Base-by-base conservation (phyloP, 306 rosid species). In the Rubus idaeus region DNA sequence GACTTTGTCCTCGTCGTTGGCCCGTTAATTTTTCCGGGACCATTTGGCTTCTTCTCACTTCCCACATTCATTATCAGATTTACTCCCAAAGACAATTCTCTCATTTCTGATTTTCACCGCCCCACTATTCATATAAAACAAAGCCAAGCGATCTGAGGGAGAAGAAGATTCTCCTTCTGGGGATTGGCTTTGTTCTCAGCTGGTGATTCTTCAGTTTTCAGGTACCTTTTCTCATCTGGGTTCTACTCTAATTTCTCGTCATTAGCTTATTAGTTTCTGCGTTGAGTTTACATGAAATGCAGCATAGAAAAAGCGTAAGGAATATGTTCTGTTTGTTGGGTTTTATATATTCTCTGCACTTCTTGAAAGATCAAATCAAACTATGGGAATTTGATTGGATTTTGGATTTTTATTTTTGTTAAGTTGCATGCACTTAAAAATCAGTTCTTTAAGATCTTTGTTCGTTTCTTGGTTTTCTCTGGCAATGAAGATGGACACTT, bases 181-280 rank as follows among this genome's bases (percentile, higher is more conserved):
- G 60, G 40, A 51, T 60, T 61, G 60, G 60, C 23, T n/a, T 81
- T 73, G 58, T 66, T 70, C 70, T 77, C 68, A 46, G 70, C 83
- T 60, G 75, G 67, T 63, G 30, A 42, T 81, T 73, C 84, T 86
- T 77, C 87, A 67, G 21, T 51, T 80, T 44, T 49, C 44, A n/a
- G 80, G 85, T 81, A 30, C 13, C 13, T 73, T 66, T 51, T 66
- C 61, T 77, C 53, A 66, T 50, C 60, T 69, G 81, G 78, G 35
- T 56, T 78, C 68, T 42, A 10, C 41, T 35, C 62, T 67, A 8
- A 20, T 6, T 42, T 45, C 41, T 0, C 21, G 39, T 44, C 55
- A 17, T 74, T 37, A 5, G 26, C 39, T 21, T 50, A 5, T 45
- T 46, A 37, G 51, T 6, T 30, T 39, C 26, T 30, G 47, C 1